Evolutionary conservation across 2,329 filamentous ascomycete genomes (phyloP).

Genomic region (Coniochaeta hoffmannii): DNA sequence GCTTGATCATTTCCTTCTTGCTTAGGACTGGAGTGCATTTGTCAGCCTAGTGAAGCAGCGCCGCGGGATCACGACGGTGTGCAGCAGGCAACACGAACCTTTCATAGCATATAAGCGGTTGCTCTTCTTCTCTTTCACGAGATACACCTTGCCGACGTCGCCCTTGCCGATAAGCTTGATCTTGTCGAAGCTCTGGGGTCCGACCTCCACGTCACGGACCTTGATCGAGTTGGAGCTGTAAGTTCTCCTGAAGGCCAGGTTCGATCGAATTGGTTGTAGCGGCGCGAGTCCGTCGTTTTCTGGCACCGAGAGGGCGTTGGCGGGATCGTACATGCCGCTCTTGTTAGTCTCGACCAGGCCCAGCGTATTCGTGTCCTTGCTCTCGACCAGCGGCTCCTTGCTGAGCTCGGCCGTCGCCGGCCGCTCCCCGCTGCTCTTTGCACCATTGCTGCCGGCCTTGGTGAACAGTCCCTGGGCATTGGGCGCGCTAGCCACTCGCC

Average conservation of each 20-base stretch:
- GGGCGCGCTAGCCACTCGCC: conserved; percentile 90
- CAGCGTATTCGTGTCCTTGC: conserved; percentile 41
- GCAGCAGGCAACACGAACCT: conserved; percentile 49
- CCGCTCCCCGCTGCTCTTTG: conserved; percentile 53
- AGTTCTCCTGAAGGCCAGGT: conserved; percentile 79
- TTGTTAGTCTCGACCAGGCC: conserved; percentile 38
- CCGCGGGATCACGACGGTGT: background rate
- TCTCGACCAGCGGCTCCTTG: conserved; percentile 66
- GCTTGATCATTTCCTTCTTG: conserved; percentile 99
- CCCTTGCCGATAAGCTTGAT: conserved; percentile 99
- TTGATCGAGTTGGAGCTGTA: conserved; percentile 99
- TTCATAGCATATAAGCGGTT: conserved; percentile 96
- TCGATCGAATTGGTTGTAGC: conserved; percentile 42
- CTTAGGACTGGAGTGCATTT: conserved; percentile 63
- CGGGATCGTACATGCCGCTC: conserved; percentile 23
- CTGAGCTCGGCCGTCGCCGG: conserved; percentile 80
- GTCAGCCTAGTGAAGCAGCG: conserved; percentile 26
- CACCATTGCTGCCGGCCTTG: conserved; percentile 27
- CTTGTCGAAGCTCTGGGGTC: conserved; percentile 95
- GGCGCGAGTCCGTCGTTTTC: conserved; percentile 48
- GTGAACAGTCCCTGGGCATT: conserved; percentile 91
- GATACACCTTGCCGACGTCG: conserved; percentile 96
- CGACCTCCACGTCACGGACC: conserved; percentile 92
- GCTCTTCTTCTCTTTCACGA: conserved; percentile 97
- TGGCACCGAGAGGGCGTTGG: conserved; percentile 30